Conservation (phyloP, 371 early-diverging fungal species). For the Chytridiales sp. region DNA sequence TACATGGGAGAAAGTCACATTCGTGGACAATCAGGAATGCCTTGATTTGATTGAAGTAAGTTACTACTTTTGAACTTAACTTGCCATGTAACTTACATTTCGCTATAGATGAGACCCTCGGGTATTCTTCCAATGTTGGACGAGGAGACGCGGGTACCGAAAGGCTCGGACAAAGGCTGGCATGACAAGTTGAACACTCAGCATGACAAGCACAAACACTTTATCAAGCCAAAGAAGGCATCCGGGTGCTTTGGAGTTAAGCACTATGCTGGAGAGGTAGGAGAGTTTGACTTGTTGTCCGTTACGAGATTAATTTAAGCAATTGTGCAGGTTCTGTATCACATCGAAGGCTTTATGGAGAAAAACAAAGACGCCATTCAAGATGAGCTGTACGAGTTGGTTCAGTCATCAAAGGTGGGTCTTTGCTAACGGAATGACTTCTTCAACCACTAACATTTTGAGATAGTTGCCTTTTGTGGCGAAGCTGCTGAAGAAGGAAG, state of each 20-base stretch:
- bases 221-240: slow-evolving; percentile 43
- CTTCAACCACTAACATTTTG: background rate
- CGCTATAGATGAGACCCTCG: slow-evolving; percentile 46
- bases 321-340: slow-evolving; percentile 50
- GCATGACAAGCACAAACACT: slow-evolving; percentile 42
- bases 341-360: slow-evolving; percentile 57
- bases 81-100: background rate
- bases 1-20: slow-evolving; percentile 63
- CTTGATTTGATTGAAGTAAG: slow-evolving; percentile 58
- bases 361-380: slow-evolving; percentile 67
- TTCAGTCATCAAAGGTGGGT: slow-evolving; percentile 37
- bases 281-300: background rate
- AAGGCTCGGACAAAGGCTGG: slow-evolving; percentile 58
- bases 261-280: slow-evolving; percentile 68
- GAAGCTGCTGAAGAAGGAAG: slow-evolving; percentile 30
- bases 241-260: slow-evolving; percentile 52
- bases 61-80: background rate
- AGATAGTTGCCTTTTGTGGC: slow-evolving; percentile 28
- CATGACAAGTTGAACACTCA: slow-evolving; percentile 41
- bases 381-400: slow-evolving; percentile 50
- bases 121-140: slow-evolving; percentile 65
- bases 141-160: slow-evolving; percentile 70
- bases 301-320: background rate
- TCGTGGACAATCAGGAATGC: slow-evolving; percentile 62
- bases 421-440: background rate